A percentile compares a stretch with the other conserved stretches of the same genome.
These are phyloP conservation scores for Nephelium lappaceum DNA, from an alignment of 345 rosid genomes.

Conservation along the genomic window DNA sequence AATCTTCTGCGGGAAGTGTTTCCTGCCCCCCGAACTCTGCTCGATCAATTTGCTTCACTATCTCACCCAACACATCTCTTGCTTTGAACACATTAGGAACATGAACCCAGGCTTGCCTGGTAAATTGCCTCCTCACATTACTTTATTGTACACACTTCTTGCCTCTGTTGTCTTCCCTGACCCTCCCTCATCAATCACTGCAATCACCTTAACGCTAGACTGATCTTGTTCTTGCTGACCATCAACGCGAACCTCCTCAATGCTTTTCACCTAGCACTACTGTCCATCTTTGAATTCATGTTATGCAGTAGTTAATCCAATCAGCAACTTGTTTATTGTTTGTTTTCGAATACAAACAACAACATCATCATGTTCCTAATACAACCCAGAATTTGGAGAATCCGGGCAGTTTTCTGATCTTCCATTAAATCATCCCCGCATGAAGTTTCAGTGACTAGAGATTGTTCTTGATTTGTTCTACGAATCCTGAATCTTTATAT, in stretches of 20 bases:
- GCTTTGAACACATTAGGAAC: constrained; percentile 20
- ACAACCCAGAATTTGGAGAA: no score
- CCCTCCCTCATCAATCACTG: constrained; percentile 34
- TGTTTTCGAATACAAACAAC: no score
- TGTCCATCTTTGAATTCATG: no score
- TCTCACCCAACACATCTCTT: constrained; percentile 21
- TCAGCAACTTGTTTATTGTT: no score
- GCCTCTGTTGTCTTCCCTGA: constrained; percentile 36
- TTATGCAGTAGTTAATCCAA: no score
- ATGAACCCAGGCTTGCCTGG: constrained; percentile 28
- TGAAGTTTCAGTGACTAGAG: background rate
- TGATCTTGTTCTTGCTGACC: background rate
- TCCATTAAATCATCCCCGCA: no score
- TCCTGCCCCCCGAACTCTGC: constrained; percentile 13
- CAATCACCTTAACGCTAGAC: constrained; percentile 5
- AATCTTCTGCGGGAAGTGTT: constrained; percentile 2
- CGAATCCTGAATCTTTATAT: background rate
- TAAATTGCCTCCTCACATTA: constrained; percentile 22
- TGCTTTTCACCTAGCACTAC: background rate
- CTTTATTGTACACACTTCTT: constrained; percentile 19
- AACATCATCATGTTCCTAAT: no score
- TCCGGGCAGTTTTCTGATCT: no score
- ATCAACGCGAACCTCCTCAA: background rate
- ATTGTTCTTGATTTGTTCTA: background rate
- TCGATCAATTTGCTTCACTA: constrained; percentile 20